phyloP scores from a whole-genome alignment of 2,329 filamentous ascomycete species.

The Lachnellula cervina region DNA sequence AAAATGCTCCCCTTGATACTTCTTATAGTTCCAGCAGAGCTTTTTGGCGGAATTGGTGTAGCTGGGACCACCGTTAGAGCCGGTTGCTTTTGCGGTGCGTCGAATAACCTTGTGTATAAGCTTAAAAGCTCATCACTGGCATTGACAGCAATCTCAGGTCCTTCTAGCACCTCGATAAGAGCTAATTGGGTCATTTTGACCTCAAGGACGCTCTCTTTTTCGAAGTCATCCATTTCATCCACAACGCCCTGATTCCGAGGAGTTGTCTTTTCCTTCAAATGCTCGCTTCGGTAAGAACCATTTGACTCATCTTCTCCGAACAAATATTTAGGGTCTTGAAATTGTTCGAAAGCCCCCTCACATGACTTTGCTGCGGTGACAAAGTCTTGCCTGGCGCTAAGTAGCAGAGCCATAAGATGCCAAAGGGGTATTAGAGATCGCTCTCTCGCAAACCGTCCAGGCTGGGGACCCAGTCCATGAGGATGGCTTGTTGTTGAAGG shows the following conservation, averaged over 20 bases:
- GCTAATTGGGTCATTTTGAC: conserved; percentile 93
- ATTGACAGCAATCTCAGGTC: conserved; percentile 80
- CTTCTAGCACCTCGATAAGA: conserved; percentile 77
- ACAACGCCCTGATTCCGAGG: conserved; percentile 48
- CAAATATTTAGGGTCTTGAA: conserved; percentile 64
- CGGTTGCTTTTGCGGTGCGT: conserved; percentile 45
- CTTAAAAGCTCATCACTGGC: conserved; percentile 78
- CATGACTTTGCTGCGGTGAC: conserved; percentile 75
- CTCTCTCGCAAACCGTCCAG: conserved; percentile 45
- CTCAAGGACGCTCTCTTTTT: conserved; percentile 85
- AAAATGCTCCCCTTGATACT: conserved; percentile 75
- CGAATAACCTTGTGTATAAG: conserved; percentile 78
- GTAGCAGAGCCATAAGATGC: conserved; percentile 81
- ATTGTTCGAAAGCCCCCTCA: conserved; percentile 87
- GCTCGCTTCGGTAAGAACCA: conserved; percentile 55
- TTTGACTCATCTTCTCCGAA: conserved; percentile 57
- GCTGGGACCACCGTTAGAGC: conserved; percentile 29
- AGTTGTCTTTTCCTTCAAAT: conserved; percentile 48
- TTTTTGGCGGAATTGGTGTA: conserved; percentile 54
- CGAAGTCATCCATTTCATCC: conserved; percentile 75
- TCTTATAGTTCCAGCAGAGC: conserved; percentile 63
- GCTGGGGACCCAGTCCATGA: conserved; percentile 29
- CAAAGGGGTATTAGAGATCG: conserved; percentile 71
- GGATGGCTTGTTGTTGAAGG: conserved; percentile 35
- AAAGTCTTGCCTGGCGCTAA: conserved; percentile 85